A percentile compares a stretch with the other conserved stretches of the same genome.
Conservation (phyloP, 2,329 filamentous ascomycete species). For the Chrysoporthe puriensis region DNA sequence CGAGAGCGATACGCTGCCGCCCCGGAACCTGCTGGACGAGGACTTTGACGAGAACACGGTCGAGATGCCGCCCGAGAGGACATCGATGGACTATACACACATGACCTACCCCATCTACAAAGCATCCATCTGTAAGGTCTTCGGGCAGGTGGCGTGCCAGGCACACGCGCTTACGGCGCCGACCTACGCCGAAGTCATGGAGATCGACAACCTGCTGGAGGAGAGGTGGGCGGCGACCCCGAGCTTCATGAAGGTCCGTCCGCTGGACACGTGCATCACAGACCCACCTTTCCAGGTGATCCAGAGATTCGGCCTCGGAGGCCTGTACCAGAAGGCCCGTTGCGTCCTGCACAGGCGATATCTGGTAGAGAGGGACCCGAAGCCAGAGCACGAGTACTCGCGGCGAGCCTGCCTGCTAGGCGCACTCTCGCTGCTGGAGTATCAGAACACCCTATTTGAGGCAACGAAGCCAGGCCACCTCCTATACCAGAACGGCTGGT, state of each 20-base stretch:
- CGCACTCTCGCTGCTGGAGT: constrained; percentile 51
- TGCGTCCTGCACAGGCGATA: constrained; percentile 61
- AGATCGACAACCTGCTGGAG: constrained; percentile 50
- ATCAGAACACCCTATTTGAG: constrained; percentile 52
- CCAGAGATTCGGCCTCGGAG: constrained; percentile 56
- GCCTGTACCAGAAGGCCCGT: constrained; percentile 58
- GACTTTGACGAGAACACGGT: constrained; percentile 63
- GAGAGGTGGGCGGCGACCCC: constrained; percentile 52
- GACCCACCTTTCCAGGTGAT: constrained; percentile 52
- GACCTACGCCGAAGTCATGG: constrained; percentile 53
- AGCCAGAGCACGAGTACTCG: constrained; percentile 55
- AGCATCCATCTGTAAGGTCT: constrained; percentile 49
- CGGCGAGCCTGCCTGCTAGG: constrained; percentile 54
- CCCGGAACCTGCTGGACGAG: constrained; percentile 66
- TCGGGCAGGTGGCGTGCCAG: constrained; percentile 53
- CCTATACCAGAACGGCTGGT: constrained; percentile 58
- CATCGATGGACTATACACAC: constrained; percentile 61
- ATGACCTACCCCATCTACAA: constrained; percentile 61
- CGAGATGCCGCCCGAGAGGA: constrained; percentile 59
- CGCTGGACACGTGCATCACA: constrained; percentile 53
- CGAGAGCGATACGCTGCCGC: constrained; percentile 65
- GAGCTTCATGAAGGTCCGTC: constrained; percentile 50
- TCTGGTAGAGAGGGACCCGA: constrained; percentile 47
- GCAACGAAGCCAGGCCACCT: constrained; percentile 57
- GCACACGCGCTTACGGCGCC: constrained; percentile 54